phyloP scores from a whole-genome alignment of 805 yeast species.

The Pichia occidentalis region DNA sequence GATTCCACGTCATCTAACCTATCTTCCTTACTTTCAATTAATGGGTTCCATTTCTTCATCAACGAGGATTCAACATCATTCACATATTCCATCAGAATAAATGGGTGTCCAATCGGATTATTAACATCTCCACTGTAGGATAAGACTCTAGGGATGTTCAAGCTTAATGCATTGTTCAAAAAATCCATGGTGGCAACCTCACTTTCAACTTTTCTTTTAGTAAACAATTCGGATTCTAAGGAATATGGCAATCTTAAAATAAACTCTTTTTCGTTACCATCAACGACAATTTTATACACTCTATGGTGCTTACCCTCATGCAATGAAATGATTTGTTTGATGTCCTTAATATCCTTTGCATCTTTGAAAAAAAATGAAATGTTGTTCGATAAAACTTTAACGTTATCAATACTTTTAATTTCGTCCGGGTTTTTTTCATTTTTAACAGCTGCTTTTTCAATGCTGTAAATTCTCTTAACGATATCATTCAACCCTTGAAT shows the following conservation, averaged over 20 bases:
- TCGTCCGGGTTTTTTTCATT: conserved; percentile 34
- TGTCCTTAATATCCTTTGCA: conserved; percentile 22
- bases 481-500: conserved; percentile 60
- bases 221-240: conserved; percentile 57
- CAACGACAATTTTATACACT: conserved; percentile 57
- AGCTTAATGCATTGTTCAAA: conserved; percentile 52
- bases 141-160: conserved; percentile 67
- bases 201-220: conserved; percentile 64
- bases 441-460: conserved; percentile 5
- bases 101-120: conserved; percentile 68
- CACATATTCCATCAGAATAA: conserved; percentile 70
- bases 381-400: conserved; percentile 20
- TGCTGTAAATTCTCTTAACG: conserved; percentile 7
- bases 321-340: conserved; percentile 71
- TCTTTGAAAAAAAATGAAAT: conserved; percentile 16
- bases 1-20: conserved; percentile 43
- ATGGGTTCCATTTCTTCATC: conserved; percentile 90
- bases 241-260: conserved; percentile 84
- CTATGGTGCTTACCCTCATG: conserved; percentile 96
- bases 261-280: conserved; percentile 40
- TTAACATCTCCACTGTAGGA: conserved; percentile 55
- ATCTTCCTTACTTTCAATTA: conserved; percentile 41
- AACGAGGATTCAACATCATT: conserved; percentile 59
- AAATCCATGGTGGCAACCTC: conserved; percentile 95
- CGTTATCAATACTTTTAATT: conserved; percentile 26